Evolutionary conservation across 176 grass and related monocot species (phyloP).

Genomic region (Eragrostis nindensis): DNA sequence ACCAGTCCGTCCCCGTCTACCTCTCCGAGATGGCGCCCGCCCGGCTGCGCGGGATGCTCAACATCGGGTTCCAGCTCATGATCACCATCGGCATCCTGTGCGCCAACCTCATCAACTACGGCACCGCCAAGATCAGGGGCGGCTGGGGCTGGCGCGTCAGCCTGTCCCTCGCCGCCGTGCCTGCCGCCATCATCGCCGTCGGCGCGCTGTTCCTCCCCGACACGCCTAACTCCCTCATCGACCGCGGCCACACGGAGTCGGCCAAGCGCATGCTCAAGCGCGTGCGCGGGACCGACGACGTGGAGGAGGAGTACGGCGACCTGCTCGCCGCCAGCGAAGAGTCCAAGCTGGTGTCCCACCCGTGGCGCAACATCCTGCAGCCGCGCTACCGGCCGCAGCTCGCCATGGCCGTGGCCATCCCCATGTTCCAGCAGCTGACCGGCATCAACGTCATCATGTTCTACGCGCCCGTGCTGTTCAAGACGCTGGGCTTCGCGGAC

Average conservation of each 20-base stretch:
- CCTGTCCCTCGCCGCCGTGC: constrained; percentile 82
- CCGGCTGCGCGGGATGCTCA: constrained; percentile 86
- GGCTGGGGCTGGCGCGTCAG: constrained; percentile 92
- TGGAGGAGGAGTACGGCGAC: constrained; percentile 79
- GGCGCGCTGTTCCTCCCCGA: constrained; percentile 94
- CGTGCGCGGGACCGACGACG: constrained; percentile 86
- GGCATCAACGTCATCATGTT: constrained; percentile 74
- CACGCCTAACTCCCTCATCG: constrained; percentile 90
- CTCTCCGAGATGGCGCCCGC: constrained; percentile 97
- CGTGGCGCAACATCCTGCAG: constrained; percentile 76
- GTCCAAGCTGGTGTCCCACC: constrained; percentile 67
- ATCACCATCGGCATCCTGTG: constrained; percentile 85
- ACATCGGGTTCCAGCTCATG: constrained; percentile 98
- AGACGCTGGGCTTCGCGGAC: constrained; percentile 80
- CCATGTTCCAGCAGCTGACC: constrained; percentile 69
- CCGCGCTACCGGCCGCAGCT: constrained; percentile 68
- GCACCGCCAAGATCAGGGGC: constrained; percentile 77
- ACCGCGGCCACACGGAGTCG: constrained; percentile 62
- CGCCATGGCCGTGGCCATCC: constrained; percentile 74
- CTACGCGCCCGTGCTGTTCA: constrained; percentile 63
- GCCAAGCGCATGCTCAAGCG: constrained; percentile 80
- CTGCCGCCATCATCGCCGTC: constrained; percentile 72
- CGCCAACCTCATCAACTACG: constrained; percentile 90
- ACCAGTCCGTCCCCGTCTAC: constrained; percentile 95
- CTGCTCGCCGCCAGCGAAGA: constrained; percentile 77